phyloP scores from a whole-genome alignment of 108 stramenopile genomes.

The Pseudonitzschia delicatissima region DNA sequence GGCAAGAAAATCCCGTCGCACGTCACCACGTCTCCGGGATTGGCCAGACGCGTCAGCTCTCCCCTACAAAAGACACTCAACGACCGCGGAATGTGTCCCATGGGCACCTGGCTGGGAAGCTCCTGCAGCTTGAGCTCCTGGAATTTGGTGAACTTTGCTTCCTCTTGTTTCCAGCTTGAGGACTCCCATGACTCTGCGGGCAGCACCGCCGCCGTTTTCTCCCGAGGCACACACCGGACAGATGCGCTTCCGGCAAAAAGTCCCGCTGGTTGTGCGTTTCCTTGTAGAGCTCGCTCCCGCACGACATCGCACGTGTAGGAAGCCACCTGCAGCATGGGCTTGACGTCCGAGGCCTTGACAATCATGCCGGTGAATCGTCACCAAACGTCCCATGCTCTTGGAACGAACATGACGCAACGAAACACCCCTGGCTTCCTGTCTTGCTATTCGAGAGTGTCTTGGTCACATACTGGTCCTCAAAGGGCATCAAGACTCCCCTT shows the following conservation, averaged over 20 bases:
- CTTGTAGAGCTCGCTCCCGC: slow-evolving; percentile 95
- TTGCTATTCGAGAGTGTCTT: too few relatives aligned
- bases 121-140: slow-evolving; percentile 98
- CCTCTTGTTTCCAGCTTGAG: slow-evolving; percentile 92
- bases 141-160: slow-evolving; percentile 93
- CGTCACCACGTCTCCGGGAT: slow-evolving; percentile 96
- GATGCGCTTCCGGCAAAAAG: slow-evolving; percentile 71
- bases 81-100: slow-evolving; percentile 95
- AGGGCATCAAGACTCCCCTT: slow-evolving; percentile 57
- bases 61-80: slow-evolving; percentile 91
- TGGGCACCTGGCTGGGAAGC: slow-evolving; percentile 94
- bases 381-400: slow-evolving; percentile 85
- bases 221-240: slow-evolving; percentile 74
- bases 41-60: slow-evolving; percentile 81
- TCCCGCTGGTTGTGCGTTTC: slow-evolving; percentile 71
- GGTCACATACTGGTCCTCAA: slow-evolving; percentile 48
- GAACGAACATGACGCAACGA: slow-evolving; percentile 82
- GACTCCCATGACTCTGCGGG: slow-evolving; percentile 37
- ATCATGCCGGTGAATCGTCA: slow-evolving; percentile 92
- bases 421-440: slow-evolving; percentile 33
- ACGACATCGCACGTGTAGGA: slow-evolving; percentile 98
- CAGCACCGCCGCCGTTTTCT: neutral
- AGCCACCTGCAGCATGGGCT: slow-evolving; percentile 89
- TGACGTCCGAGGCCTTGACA: slow-evolving; percentile 93
- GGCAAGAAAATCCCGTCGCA: slow-evolving; percentile 93